Base-by-base conservation (phyloP, 768 basidiomycete genomes). In the Lactarius pseudohatsudake region DNA sequence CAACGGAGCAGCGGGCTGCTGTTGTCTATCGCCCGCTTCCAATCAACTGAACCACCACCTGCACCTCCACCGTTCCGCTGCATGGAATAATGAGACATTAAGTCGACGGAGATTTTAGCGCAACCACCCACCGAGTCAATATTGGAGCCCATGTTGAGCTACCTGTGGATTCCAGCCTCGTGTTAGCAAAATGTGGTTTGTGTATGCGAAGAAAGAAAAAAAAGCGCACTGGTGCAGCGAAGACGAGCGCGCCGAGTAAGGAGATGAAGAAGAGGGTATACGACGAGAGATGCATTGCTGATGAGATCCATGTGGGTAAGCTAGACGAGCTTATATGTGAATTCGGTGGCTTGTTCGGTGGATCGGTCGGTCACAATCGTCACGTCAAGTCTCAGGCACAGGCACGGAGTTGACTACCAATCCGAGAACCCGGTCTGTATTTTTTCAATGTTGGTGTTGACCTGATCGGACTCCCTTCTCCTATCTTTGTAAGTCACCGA, bases 181-280 rank as follows among this genome's bases (percentile, higher is more conserved):
- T 3, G 32, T 38, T 26, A 60, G 34, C 3, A 20, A 34, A 13
- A 3, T 16, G 32, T 1, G 10, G 8, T 26, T 7, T 11, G 20
- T 30, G 18, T 43, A 26, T 32, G 18, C 11, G 18, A 47, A 4
- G 22, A 38, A 38, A 38, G 10, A 38, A 13, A 38, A 22, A 26
- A 10, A 2, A 43, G 15, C 61, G 41, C 34, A 67, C 66, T 7
- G 66, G 66, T 16, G 41, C 53, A 28, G 58, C 66, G 0, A 20
- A 67, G 43, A 40, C 43, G 43, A 67, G 45, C 7, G 20, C 1
- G 18, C 41, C 13, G 41, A 67, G 57, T 18, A 67, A 55, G 34
- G 59, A 56, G 41, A 67, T 1, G 40, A 57, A 15, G 43, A 59
- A 26, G 7, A 40, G 32, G 57, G 43, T 47, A 34, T 67, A 60